These are phyloP conservation scores for Mrakia blollopis DNA, from an alignment of 768 basidiomycete genomes.

Conservation along the genomic window DNA sequence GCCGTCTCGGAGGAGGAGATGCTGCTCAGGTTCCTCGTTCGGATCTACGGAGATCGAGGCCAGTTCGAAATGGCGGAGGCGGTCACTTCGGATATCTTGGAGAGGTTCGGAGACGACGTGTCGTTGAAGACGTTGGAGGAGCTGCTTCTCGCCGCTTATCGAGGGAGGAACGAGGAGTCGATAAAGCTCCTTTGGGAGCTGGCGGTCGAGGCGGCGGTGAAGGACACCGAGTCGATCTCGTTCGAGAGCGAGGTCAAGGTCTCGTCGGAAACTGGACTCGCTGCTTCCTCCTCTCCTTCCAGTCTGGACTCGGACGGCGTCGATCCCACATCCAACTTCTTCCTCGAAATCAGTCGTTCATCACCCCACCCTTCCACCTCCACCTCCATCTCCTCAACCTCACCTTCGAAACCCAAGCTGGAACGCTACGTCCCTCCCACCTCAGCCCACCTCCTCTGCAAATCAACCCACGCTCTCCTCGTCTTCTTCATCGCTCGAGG, in stretches of 20 bases:
- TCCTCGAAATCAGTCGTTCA: background rate
- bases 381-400: background rate
- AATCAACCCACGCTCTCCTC: background rate
- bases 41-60: background rate
- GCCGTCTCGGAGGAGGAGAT: background rate
- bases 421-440: background rate
- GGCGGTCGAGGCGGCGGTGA: background rate
- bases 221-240: background rate
- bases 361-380: background rate
- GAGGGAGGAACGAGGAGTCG: background rate
- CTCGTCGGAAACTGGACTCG: background rate
- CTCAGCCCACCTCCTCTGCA: background rate
- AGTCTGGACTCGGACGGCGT: background rate
- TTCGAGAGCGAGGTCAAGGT: background rate
- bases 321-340: background rate
- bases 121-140: background rate
- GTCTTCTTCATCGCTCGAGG: slow-evolving; percentile 4
- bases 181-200: background rate
- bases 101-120: background rate
- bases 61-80: background rate
- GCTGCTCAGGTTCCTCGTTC: background rate
- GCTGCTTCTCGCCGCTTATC: background rate
- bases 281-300: background rate
- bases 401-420: background rate
- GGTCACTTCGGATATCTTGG: background rate